Evolutionary conservation across 2,329 filamentous ascomycete species (phyloP).

Genomic region (Magnaporthales sp.): DNA sequence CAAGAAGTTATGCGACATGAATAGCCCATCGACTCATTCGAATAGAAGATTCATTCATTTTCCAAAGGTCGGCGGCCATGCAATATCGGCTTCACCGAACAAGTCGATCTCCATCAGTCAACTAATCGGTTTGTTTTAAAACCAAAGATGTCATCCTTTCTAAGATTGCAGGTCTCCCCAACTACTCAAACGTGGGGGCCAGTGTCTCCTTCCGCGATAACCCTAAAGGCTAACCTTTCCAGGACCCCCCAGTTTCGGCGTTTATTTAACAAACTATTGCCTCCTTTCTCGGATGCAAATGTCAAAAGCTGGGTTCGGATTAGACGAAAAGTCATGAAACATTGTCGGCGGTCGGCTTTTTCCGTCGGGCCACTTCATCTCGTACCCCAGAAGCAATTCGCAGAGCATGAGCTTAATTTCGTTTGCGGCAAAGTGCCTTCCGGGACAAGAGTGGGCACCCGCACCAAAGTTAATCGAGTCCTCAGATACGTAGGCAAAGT

Average conservation of each 20-base stretch:
- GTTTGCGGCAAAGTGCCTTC: constrained; percentile 37
- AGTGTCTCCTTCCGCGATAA: no score
- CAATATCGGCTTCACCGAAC: not conserved
- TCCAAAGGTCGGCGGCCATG: not conserved
- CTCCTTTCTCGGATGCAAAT: no score
- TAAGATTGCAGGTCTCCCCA: not conserved
- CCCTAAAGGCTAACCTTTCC: no score
- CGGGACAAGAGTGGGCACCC: constrained; percentile 38
- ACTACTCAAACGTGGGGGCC: no score
- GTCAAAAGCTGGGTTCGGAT: no score
- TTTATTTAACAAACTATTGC: no score
- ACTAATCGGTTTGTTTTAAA: no score
- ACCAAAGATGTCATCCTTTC: not conserved
- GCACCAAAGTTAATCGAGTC: constrained; percentile 37
- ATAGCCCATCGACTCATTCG: not conserved
- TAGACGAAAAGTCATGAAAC: no score
- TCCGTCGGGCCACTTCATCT: constrained; percentile 29
- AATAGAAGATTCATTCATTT: not conserved
- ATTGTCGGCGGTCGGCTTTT: constrained; percentile 10
- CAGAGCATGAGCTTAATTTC: constrained; percentile 35
- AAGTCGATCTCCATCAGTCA: no score
- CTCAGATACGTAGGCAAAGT: constrained; percentile 20
- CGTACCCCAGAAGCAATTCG: constrained; percentile 31
- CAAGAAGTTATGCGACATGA: not conserved
- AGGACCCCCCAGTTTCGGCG: no score